A percentile compares a stretch with the other conserved stretches of the same genome.
Conservation (phyloP, 306 rosid genomes). For the Dryas drummondii region DNA sequence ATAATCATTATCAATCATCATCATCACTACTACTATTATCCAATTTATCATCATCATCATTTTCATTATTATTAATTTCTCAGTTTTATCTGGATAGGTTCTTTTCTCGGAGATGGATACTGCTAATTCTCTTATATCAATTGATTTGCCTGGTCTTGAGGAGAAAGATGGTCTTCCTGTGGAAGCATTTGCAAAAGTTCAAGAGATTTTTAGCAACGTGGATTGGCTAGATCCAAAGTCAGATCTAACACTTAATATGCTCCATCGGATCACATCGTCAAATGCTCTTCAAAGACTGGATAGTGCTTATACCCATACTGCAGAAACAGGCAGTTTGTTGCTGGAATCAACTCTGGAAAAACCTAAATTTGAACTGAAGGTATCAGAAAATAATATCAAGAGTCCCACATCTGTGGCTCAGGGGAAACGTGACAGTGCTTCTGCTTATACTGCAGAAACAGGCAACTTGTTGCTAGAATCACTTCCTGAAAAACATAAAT, state of each 20-base stretch:
- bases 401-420: conserved; percentile 28
- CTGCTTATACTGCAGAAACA: conserved; percentile 30
- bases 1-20: not conserved
- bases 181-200: conserved; percentile 89
- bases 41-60: not conserved
- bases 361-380: conserved; percentile 34
- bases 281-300: conserved; percentile 48
- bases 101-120: conserved; percentile 96
- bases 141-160: conserved; percentile 67
- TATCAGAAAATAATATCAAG: conserved; percentile 32
- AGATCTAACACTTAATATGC: conserved; percentile 56
- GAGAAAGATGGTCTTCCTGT: conserved; percentile 91
- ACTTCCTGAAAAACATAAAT: conserved; percentile 32
- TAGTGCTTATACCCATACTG: conserved; percentile 24
- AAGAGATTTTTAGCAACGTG: conserved; percentile 82
- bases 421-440: conserved; percentile 41
- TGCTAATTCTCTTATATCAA: conserved; percentile 53
- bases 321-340: conserved; percentile 35
- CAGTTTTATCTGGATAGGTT: conserved; percentile 55
- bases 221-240: conserved; percentile 81
- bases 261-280: conserved; percentile 62
- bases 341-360: conserved; percentile 42
- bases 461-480: conserved; percentile 43
- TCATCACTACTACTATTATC: not conserved
- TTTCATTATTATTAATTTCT: not conserved